These are phyloP conservation scores for Terana coerulea DNA, from an alignment of 768 basidiomycete species.

Conservation along the genomic window DNA sequence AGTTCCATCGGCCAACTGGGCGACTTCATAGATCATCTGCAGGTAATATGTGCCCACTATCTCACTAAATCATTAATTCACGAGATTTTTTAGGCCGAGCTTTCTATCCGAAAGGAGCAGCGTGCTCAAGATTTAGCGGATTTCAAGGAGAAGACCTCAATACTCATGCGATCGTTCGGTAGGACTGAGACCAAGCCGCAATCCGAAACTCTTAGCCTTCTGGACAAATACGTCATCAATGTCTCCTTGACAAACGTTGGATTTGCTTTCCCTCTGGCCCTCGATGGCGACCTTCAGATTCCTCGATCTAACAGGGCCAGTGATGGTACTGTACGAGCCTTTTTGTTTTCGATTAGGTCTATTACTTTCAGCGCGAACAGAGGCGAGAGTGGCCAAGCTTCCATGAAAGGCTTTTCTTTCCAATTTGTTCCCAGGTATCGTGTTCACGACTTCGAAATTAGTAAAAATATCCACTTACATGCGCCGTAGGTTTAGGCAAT, in stretches of 20 bases:
- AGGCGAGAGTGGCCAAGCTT: conserved; percentile 75
- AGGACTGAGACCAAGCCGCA: conserved; percentile 45
- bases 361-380: conserved; percentile 69
- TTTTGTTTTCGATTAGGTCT: conserved; percentile 79
- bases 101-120: conserved; percentile 68
- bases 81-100: conserved; percentile 54
- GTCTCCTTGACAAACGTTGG: conserved; percentile 67
- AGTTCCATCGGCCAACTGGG: conserved; percentile 88
- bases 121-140: conserved; percentile 74
- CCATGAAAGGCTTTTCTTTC: conserved; percentile 70
- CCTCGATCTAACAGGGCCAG: conserved; percentile 38
- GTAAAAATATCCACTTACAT: background rate
- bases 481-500: conserved; percentile 71
- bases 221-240: conserved; percentile 51
- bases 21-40: conserved; percentile 83
- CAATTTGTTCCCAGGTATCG: conserved; percentile 79
- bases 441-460: background rate
- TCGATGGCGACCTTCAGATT: conserved; percentile 54
- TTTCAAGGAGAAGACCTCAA: conserved; percentile 79
- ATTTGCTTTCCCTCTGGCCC: conserved; percentile 83
- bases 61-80: conserved; percentile 2
- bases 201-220: conserved; percentile 40
- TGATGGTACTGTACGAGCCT: conserved; percentile 59
- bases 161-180: conserved; percentile 73
- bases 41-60: conserved; percentile 39